Evolutionary conservation across 441 rosid genomes (phyloP), one percentile per base, ranked within the genome.

Genomic region (Gossypium aridum): DNA sequence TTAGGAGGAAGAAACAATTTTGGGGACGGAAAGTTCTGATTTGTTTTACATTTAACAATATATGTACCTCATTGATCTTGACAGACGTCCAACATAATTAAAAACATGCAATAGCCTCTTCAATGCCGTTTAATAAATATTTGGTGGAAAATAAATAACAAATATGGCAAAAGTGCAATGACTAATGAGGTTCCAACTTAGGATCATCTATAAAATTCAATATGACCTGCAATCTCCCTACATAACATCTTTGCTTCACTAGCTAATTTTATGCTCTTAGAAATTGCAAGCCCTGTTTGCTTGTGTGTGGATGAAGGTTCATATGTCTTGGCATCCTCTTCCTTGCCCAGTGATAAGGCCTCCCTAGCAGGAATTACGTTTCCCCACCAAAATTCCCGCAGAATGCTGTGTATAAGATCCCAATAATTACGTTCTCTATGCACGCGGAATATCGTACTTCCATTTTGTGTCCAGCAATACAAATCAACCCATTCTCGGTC

Each of bases 331-430:
- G 88, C 94, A 43, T 88, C 90, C 57, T 85, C 87, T 51, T 83
- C 88, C 75, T 57, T 83, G 25, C 97, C 97, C 60, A 80, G 65
- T 77, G 82, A 75, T 72, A 92, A 47, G 53, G 94, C 91, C 73
- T 85, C 93, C 76, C 90, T 88, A 13, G 97, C 97, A 28, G 99
- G 99, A 53, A 92, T 22, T 72, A 92, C 98, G 70, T 89, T 89
- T 77, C 82, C 93, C 97, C 94, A 94, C 99, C 99, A 94, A 74
- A 92, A 92, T 77, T 95, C 98, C 1, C 81, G 74, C 39, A 95
- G 81, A 20, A 95, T 89, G 77, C 77, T 86, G n/a, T 83, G 87
- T 13, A 95, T 91, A 19, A 91, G 78, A 20, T 84, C 80, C 97
- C 97, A 95, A 71, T 95, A 93, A 60, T 83, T 70, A 3, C 90